These are phyloP conservation scores for Coniochaeta pulveracea DNA, from an alignment of 2,329 filamentous ascomycete genomes.

Conservation along the genomic window DNA sequence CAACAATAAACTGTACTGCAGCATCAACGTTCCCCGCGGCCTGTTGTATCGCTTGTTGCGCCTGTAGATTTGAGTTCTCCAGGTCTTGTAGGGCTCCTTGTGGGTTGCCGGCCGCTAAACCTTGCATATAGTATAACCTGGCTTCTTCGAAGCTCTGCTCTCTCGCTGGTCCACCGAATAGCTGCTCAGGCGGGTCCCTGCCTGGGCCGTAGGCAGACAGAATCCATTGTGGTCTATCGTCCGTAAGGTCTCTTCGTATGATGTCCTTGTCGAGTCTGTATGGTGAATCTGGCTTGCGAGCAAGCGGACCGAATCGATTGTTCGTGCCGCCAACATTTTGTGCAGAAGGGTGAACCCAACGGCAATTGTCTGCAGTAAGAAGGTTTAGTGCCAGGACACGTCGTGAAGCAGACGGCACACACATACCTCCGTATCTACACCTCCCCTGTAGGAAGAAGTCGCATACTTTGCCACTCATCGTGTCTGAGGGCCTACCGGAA, in stretches of 20 bases:
- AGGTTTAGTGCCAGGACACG: too few relatives aligned
- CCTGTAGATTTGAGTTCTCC: constrained; percentile 48
- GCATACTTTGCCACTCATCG: too few relatives aligned
- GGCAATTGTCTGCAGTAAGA: too few relatives aligned
- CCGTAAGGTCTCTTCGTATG: constrained; percentile 56
- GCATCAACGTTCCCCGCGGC: constrained; percentile 58
- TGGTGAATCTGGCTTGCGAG: constrained; percentile 15
- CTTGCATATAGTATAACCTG: constrained; percentile 58
- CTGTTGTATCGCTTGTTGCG: constrained; percentile 61
- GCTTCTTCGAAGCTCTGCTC: constrained; percentile 89
- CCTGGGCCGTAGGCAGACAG: constrained; percentile 79
- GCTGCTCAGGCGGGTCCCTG: constrained; percentile 63
- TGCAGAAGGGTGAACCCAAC: too few relatives aligned
- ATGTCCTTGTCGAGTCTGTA: constrained; percentile 45
- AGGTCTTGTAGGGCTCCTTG: constrained; percentile 47
- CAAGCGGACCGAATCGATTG: too few relatives aligned
- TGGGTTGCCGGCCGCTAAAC: constrained; percentile 47
- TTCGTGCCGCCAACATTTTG: too few relatives aligned
- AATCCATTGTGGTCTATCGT: constrained; percentile 71
- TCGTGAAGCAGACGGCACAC: too few relatives aligned
- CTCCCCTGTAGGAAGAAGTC: too few relatives aligned
- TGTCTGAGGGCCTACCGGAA: too few relatives aligned
- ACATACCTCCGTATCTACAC: too few relatives aligned
- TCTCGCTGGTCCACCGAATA: constrained; percentile 67
- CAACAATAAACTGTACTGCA: constrained; percentile 58